Evolutionary conservation across 2,329 filamentous ascomycete species (phyloP), one percentile per base, ranked within the genome.

Genomic region (Colletotrichum navitas): DNA sequence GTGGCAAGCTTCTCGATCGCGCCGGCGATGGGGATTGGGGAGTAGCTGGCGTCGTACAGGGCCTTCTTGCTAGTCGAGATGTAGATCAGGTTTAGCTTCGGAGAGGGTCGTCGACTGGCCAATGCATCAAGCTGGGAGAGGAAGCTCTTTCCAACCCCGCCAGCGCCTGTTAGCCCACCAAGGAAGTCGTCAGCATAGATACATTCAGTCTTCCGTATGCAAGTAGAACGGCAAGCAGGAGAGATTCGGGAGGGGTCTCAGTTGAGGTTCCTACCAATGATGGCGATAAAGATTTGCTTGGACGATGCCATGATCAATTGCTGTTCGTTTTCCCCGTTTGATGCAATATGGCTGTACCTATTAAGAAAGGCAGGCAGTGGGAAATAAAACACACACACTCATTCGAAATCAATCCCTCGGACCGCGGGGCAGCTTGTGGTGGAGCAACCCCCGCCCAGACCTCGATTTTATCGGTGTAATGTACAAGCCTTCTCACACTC

Each of bases 91-190:
- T 88, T 91, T 71, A 97, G 88, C 81, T 91, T 90, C 64, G 90
- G 90, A 8, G 89, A 88, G 52, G 92, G 89, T 49, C 90, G 90
- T 73, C 92, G 90, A 74, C 87, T 85, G 61, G 89, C 86, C 72
- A 96, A 88, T 72, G 84, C 80, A 74, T 92, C 86, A 70, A 98
- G 90, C 83, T 98, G 96, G 76, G 87, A 86, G 74, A 98, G 89
- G 86, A 98, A 98, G 83, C 90, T 90, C 83, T 95, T 95, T 78
- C 96, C 96, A 73, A 98, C 96, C 75, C 95, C 95, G 76, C 96
- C 96, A 77, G 93, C 93, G 79, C 96, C 95, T 97, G 78, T 74
- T 76, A 18, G 24, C 36, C 5, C 52, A 36, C 36, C n/a, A 59
- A 39, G 39, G n/a, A 54, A 39, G 41, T 14, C 14, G 71, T 45